Evolutionary conservation across 2,329 filamentous ascomycete genomes (phyloP), one percentile per base, ranked within the genome.

Genomic region (Tolypocladium guangdongense): DNA sequence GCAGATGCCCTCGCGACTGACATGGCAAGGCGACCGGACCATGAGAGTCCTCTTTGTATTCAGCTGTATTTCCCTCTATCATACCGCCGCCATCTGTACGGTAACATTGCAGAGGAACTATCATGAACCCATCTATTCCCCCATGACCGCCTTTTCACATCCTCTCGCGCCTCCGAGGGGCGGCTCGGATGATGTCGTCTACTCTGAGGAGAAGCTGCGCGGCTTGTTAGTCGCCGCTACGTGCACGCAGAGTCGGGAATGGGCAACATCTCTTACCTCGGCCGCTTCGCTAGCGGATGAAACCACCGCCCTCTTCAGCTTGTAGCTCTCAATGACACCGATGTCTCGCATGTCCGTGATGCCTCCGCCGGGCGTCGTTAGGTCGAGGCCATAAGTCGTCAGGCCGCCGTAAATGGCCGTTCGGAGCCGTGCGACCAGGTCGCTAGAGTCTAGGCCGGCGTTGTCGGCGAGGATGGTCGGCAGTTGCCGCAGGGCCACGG

Each of bases 401-500:
- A 96, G 84, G 59, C 93, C 93, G 59, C 93, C 88, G 75, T 97
- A 97, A 60, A 97, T 91, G 24, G 90, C 88, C 72, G 95, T 95
- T 63, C 93, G 86, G 64, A 99, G 79, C 58, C 92, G 84, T 14
- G 91, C 88, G 32, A 99, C 90, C 33, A 99, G 82, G 58, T 97
- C 93, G 62, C 90, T 92, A 27, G 90, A 96, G 71, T 99, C 93
- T 60, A 97, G 82, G 67, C 93, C 93, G 37, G 93, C 93, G 63
- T 99, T 99, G 77, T 99, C 93, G 2, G 93, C 93, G 57, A 99
- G 81, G 59, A 97, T 97, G 10, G 93, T 99, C 7, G 93, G 93
- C 52, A 99, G 78, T 71, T 99, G 93, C 64, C 91, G 84, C 56
- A 99, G 80, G 33, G 93, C 93, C 54, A 86, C 80, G 27, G 92